phyloP scores from a whole-genome alignment of 192 early-diverging fungal genomes.

The Coemansia sp. region DNA sequence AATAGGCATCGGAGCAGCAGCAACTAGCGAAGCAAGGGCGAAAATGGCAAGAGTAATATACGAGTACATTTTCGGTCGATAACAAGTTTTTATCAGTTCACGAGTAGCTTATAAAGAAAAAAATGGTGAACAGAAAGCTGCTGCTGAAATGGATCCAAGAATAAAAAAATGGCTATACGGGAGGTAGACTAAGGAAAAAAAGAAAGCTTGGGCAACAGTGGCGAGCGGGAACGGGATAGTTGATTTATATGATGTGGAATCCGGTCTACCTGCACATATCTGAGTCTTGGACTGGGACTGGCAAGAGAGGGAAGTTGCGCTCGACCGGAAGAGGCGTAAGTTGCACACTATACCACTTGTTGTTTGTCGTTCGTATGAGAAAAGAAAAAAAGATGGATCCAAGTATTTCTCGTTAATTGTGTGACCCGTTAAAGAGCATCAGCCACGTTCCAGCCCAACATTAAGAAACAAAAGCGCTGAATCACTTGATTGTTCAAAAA shows the following conservation, averaged over 20 bases:
- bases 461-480: neutral
- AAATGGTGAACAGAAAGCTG: neutral
- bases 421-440: neutral
- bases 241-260: neutral
- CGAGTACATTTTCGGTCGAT: neutral
- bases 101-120: neutral
- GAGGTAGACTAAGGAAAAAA: neutral
- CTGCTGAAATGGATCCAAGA: neutral
- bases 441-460: neutral
- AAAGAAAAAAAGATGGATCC: neutral
- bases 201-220: neutral
- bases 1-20: conserved; percentile 15
- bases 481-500: neutral
- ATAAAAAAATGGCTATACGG: neutral
- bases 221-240: neutral
- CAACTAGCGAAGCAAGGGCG: neutral
- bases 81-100: neutral
- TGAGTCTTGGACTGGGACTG: no score
- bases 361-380: neutral
- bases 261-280: neutral
- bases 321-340: neutral
- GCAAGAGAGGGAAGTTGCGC: neutral
- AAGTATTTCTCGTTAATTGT: neutral
- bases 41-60: conserved; percentile 6
- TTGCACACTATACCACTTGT: neutral